phyloP scores from a whole-genome alignment of 2,329 filamentous ascomycete species.

The Orbilia blumenaviensis region DNA sequence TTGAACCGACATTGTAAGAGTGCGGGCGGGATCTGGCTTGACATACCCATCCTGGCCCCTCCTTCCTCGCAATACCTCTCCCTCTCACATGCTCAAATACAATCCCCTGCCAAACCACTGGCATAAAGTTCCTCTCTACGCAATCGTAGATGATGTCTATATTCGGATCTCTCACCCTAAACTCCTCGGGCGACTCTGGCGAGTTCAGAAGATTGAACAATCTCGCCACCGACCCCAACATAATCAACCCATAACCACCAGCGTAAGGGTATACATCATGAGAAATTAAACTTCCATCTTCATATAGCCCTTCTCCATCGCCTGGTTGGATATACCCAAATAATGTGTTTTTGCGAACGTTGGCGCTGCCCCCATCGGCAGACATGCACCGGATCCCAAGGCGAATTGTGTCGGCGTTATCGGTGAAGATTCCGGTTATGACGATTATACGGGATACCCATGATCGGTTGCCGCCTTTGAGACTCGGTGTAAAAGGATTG shows the following conservation, averaged over 20 bases:
- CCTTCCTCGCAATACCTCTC: neutral
- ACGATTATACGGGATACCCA: constrained; percentile 15
- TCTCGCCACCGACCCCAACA: constrained; percentile 12
- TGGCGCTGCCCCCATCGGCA: neutral
- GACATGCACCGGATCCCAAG: constrained; percentile 25
- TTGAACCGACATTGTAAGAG: neutral
- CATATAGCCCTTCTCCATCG: constrained; percentile 39
- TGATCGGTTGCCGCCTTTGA: constrained; percentile 39
- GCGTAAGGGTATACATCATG: constrained; percentile 53
- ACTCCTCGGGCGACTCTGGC: constrained; percentile 11
- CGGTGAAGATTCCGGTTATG: constrained; percentile 26
- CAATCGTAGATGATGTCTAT: constrained; percentile 23
- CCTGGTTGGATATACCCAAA: constrained; percentile 36
- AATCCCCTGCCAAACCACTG: constrained; percentile 44
- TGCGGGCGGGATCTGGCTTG: neutral
- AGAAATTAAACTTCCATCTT: constrained; percentile 50
- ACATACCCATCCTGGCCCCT: constrained; percentile 29
- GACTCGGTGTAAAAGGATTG: neutral
- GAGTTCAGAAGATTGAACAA: constrained; percentile 24
- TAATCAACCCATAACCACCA: constrained; percentile 39
- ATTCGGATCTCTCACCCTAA: constrained; percentile 11
- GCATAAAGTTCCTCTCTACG: constrained; percentile 36
- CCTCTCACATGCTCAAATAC: constrained; percentile 43
- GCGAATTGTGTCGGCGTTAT: neutral
- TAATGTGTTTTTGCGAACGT: constrained; percentile 9